phyloP scores from a whole-genome alignment of 192 early-diverging fungal genomes.

The Thamnidium elegans region DNA sequence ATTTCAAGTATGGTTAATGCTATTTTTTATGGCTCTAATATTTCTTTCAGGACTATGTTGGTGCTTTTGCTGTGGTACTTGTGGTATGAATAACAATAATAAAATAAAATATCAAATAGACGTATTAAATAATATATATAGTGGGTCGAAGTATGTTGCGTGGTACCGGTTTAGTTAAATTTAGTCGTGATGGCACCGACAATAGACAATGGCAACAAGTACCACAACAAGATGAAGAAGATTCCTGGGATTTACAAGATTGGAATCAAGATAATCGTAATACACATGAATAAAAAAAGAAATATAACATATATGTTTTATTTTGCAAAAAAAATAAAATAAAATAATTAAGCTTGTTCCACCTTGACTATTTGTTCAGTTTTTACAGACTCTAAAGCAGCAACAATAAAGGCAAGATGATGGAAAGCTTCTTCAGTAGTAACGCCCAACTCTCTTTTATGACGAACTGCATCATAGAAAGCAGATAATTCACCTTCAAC shows the following conservation, averaged over 20 bases:
- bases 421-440: conserved; percentile 31
- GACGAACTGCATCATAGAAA: conserved; percentile 26
- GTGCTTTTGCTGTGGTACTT: conserved; percentile 32
- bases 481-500: conserved; percentile 36
- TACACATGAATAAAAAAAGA: background rate
- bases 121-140: background rate
- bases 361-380: conserved; percentile 15
- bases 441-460: conserved; percentile 15
- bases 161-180: background rate
- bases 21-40: conserved; percentile 1
- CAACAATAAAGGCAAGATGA: conserved; percentile 36
- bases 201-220: conserved; percentile 3
- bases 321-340: background rate
- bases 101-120: background rate
- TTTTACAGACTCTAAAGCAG: conserved; percentile 33
- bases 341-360: background rate
- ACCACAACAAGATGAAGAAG: conserved; percentile 12
- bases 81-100: conserved; percentile 25
- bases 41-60: conserved; percentile 26
- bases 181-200: background rate
- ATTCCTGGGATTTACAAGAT: conserved; percentile 5
- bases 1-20: conserved; percentile 13
- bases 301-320: background rate
- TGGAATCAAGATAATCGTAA: background rate
- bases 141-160: conserved; percentile 21